A percentile compares a stretch with the other conserved stretches of the same genome.
Conservation (phyloP, 2,329 filamentous ascomycete genomes). For the Arthrobotrys pseudoclavata region DNA sequence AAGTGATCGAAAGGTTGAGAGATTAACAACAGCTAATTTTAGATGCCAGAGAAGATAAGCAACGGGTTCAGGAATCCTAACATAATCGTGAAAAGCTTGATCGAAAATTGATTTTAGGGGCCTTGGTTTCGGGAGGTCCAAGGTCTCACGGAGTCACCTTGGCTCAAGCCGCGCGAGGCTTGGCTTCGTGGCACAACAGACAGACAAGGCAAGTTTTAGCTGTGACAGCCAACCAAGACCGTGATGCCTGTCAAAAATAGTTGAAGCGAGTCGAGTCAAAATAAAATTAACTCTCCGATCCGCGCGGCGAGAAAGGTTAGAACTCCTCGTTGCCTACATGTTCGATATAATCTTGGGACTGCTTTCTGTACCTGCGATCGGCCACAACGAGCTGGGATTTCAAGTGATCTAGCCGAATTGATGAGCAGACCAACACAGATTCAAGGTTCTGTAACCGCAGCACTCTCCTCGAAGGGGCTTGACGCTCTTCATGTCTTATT, state of each 20-base stretch:
- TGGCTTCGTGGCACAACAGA: constrained; percentile 11
- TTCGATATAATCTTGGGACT: constrained; percentile 20
- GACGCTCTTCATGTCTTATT: constrained; percentile 45
- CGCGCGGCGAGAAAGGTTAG: constrained; percentile 36
- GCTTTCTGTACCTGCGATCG: constrained; percentile 33
- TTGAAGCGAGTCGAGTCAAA: constrained; percentile 23
- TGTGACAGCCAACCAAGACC: background rate
- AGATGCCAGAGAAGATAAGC: constrained; percentile 32
- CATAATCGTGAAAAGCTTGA: constrained; percentile 16
- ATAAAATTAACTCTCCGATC: constrained; percentile 56
- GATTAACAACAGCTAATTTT: constrained; percentile 59
- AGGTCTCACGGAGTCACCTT: constrained; percentile 14
- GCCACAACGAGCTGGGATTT: constrained; percentile 11
- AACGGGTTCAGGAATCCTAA: constrained; percentile 21
- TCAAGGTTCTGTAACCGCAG: constrained; percentile 22
- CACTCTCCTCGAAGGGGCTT: constrained; percentile 23
- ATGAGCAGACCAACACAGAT: constrained; percentile 30
- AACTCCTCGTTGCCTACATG: constrained; percentile 46
- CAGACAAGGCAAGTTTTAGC: constrained; percentile 16
- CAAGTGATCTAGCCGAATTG: constrained; percentile 30
- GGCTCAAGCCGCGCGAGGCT: background rate
- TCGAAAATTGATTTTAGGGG: constrained; percentile 14
- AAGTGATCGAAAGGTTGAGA: constrained; percentile 35
- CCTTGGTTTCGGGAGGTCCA: constrained; percentile 25
- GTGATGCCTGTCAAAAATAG: constrained; percentile 31